A percentile compares a stretch with the other conserved stretches of the same genome.
phyloP scores from a whole-genome alignment of 1,284 basidiomycete genomes.

The Entoloma clypeatum region DNA sequence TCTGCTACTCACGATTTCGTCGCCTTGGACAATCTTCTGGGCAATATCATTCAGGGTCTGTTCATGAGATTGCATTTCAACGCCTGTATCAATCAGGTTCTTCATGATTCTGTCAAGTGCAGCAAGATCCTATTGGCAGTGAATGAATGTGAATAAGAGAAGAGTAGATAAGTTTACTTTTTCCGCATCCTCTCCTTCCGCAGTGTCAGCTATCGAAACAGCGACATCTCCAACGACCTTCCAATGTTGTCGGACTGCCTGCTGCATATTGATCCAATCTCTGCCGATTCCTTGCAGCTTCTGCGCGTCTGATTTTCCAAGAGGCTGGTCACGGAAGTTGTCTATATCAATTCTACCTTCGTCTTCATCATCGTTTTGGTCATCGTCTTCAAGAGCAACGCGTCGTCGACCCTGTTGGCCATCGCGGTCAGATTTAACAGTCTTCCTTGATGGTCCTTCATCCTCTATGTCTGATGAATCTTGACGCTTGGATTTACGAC shows the following conservation, averaged over 20 bases:
- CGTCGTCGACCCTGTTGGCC: constrained; percentile 38
- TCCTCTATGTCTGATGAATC: constrained; percentile 65
- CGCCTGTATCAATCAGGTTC: constrained; percentile 60
- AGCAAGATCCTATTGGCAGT: constrained; percentile 43
- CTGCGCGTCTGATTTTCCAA: constrained; percentile 45
- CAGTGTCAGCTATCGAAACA: constrained; percentile 57
- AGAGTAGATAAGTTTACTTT: constrained; percentile 37
- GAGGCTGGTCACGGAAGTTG: constrained; percentile 59
- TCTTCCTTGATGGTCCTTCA: constrained; percentile 35
- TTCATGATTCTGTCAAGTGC: constrained; percentile 64
- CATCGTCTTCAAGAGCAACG: constrained; percentile 30
- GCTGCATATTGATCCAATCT: constrained; percentile 57
- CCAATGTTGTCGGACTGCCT: constrained; percentile 44
- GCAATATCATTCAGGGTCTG: constrained; percentile 52
- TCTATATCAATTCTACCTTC: constrained; percentile 51
- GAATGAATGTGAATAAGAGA: constrained; percentile 3
- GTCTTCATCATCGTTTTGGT: constrained; percentile 36
- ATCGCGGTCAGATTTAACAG: constrained; percentile 47
- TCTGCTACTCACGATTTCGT: constrained; percentile 49
- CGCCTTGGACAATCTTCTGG: constrained; percentile 49
- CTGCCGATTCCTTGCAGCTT: constrained; percentile 51
- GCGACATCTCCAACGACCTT: constrained; percentile 52
- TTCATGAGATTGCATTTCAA: constrained; percentile 54
- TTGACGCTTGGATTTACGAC: constrained; percentile 38
- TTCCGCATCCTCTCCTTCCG: constrained; percentile 48